These are phyloP conservation scores for Amanita jacksonii DNA, from an alignment of 768 basidiomycete genomes.

Conservation along the genomic window DNA sequence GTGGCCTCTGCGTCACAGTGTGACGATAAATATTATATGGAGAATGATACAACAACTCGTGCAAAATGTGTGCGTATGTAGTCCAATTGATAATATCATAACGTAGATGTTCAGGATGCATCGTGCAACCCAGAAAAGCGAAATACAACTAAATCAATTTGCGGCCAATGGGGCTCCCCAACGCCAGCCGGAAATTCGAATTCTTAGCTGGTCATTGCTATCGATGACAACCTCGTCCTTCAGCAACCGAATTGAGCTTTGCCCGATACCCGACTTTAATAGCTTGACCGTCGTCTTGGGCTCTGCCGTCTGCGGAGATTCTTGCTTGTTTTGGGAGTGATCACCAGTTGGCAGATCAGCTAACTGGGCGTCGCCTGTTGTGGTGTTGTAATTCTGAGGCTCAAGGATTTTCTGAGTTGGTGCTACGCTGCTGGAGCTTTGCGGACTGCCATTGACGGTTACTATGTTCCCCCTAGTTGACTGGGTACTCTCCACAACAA, in stretches of 20 bases:
- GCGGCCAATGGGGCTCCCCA: neutral
- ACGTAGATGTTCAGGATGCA: too few species aligned
- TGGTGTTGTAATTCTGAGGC: too few species aligned
- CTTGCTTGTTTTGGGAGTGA: neutral
- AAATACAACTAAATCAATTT: neutral
- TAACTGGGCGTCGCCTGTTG: too few species aligned
- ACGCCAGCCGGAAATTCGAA: constrained; percentile 2
- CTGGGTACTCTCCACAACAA: neutral
- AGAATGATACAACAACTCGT: too few species aligned
- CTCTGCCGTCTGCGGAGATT: neutral
- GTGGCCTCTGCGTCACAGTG: too few species aligned
- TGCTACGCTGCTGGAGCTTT: neutral
- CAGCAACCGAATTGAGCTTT: constrained; percentile 4
- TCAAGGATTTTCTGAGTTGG: too few species aligned
- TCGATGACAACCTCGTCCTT: constrained; percentile 2
- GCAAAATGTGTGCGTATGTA: too few species aligned
- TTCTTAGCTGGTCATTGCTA: constrained; percentile 2
- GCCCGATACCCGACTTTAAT: constrained; percentile 2
- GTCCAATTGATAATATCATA: too few species aligned
- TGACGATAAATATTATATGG: too few species aligned
- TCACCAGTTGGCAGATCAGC: too few species aligned
- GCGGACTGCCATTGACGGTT: neutral
- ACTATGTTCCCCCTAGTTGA: neutral
- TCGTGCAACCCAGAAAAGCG: neutral
- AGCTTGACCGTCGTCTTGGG: neutral